Conservation (phyloP, 306 rosid species). For the Rosa chinensis region DNA sequence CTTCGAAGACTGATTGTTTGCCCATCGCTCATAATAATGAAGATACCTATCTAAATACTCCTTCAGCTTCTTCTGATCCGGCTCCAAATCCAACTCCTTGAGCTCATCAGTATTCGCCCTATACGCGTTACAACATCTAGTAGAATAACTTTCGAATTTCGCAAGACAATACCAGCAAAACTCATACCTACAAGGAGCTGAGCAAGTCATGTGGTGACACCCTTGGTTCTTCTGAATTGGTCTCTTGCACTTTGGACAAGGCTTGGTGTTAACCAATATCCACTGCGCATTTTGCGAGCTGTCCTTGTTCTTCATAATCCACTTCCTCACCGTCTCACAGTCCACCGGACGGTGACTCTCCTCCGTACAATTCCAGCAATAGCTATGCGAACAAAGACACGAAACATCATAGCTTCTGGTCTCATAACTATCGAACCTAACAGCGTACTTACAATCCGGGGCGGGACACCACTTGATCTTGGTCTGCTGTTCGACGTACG, state of each 20-base stretch:
- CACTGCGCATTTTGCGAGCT: not conserved
- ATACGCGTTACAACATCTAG: not conserved
- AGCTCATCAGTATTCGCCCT: not conserved
- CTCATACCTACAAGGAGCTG: not conserved
- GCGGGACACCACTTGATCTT: slow-evolving; percentile 19
- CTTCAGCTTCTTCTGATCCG: not conserved
- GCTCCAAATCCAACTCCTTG: not conserved
- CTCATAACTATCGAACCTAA: not conserved
- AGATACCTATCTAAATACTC: not conserved
- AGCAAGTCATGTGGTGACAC: slow-evolving; percentile 5
- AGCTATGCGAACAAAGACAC: not conserved
- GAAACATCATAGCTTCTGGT: not conserved
- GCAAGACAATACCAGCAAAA: slow-evolving; percentile 7
- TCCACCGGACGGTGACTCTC: slow-evolving; percentile 9
- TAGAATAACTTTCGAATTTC: not conserved
- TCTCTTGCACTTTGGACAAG: slow-evolving; percentile 7
- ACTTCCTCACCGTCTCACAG: not conserved
- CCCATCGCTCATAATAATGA: slow-evolving; percentile 6
- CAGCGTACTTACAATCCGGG: slow-evolving; percentile 4
- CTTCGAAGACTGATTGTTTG: not conserved
- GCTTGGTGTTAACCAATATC: not conserved
- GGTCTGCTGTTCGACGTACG: not conserved
- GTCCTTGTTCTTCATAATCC: slow-evolving; percentile 7
- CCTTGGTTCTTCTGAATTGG: slow-evolving; percentile 1
- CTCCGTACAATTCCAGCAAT: slow-evolving; percentile 14